Base-by-base conservation (phyloP, 257 asterid species). In the Solanum corneliomulleri region DNA sequence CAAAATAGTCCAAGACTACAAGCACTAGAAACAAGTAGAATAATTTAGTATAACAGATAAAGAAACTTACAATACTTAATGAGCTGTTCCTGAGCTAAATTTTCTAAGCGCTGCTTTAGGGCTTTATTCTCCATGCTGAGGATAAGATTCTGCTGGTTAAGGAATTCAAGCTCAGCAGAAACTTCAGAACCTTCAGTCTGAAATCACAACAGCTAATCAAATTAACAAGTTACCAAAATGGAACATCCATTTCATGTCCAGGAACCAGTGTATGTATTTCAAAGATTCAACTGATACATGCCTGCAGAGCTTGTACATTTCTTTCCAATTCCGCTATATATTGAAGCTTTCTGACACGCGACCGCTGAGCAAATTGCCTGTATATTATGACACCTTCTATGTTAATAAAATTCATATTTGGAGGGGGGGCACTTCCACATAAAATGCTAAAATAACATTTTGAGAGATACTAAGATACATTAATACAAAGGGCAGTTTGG, bases 311-410 rank as follows among this genome's bases (percentile, higher is more conserved):
- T 94, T 97, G 99, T 81, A 94, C 97, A 64, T 93, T 93, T 87
- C 98, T 95, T 87, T 97, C 99, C 83, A 97, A 98, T 89, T 95
- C 98, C 82, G 98, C 98, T 81, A 97, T 97, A 91, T 97, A 94
- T 82, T 97, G 99, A 88, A 94, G 96, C 92, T 95, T 97, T 88
- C 99, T 92, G 42, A 97, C 99, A 86, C 99, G 94, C 18, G 99
- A 97, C 52, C 99, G 99, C 90, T 95, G 99, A 91, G 99, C 99
- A 88, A 93, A 97, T 90, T 95, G 98, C 96, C 99, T 97, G 96
- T 89, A 91, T 87, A 60, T 87, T 82, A 77, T 31, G 69, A 62
- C 27, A 89, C 77, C 75, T 60, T 29, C 78, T 44, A 74, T 77
- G 82, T 74, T 84, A 84, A 77, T 23, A 37, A 87, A 85, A 44